Evolutionary conservation across 371 early-diverging fungal genomes (phyloP).

Genomic region (Mortierella sp.): DNA sequence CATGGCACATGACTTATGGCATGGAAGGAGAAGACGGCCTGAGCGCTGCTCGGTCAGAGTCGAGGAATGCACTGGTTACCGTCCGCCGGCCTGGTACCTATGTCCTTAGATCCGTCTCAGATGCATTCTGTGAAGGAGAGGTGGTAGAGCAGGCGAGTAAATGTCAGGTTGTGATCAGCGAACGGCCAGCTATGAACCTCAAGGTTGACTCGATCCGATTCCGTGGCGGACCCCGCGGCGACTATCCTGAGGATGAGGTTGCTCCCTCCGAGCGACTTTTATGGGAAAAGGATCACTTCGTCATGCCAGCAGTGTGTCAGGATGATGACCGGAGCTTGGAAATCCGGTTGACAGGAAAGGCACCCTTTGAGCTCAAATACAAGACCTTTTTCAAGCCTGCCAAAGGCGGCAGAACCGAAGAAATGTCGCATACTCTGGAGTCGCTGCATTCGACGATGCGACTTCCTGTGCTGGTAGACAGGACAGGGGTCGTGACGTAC

Average conservation of each 20-base stretch:
- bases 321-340: slow-evolving; percentile 36
- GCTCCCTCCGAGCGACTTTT: slow-evolving; percentile 37
- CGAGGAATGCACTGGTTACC: slow-evolving; percentile 34
- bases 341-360: slow-evolving; percentile 39
- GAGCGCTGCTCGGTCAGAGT: slow-evolving; percentile 8
- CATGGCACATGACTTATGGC: slow-evolving; percentile 35
- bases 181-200: slow-evolving; percentile 41
- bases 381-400: slow-evolving; percentile 15
- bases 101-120: slow-evolving; percentile 28
- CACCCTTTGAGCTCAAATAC: slow-evolving; percentile 35
- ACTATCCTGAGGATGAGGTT: slow-evolving; percentile 41
- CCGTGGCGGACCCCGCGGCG: slow-evolving; percentile 42
- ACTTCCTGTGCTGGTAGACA: slow-evolving; percentile 32
- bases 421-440: not conserved
- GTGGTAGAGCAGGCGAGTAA: slow-evolving; percentile 37
- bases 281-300: slow-evolving; percentile 25
- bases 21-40: slow-evolving; percentile 17
- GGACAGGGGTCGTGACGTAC: slow-evolving; percentile 24
- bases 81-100: slow-evolving; percentile 33
- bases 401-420: slow-evolving; percentile 17
- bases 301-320: slow-evolving; percentile 38
- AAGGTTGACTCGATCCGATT: slow-evolving; percentile 50
- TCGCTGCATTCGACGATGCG: slow-evolving; percentile 45
- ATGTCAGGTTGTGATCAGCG: slow-evolving; percentile 38
- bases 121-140: slow-evolving; percentile 39